phyloP scores from a whole-genome alignment of 805 yeast genomes.

The Wickerhamomyces silvicola region DNA sequence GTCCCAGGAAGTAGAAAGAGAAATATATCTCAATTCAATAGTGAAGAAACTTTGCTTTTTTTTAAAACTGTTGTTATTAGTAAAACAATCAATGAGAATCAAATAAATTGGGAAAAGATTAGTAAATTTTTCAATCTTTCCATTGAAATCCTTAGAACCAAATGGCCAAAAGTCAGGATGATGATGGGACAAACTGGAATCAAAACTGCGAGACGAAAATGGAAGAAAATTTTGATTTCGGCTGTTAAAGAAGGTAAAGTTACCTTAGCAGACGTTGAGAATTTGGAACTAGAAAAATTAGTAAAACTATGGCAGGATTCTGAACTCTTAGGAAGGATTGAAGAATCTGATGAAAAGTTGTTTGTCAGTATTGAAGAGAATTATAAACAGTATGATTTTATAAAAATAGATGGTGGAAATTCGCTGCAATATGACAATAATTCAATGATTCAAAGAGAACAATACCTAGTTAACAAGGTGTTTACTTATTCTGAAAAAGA shows the following conservation, averaged over 20 bases:
- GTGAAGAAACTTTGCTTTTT: slow-evolving; percentile 25
- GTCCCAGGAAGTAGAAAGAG: slow-evolving; percentile 9
- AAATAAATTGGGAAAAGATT: slow-evolving; percentile 61
- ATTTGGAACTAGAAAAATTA: slow-evolving; percentile 43
- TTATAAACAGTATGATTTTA: slow-evolving; percentile 36
- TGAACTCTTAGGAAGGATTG: slow-evolving; percentile 11
- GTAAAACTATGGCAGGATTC: too few species aligned
- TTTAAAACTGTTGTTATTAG: slow-evolving; percentile 63
- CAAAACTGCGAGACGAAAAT: slow-evolving; percentile 44
- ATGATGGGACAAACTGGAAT: slow-evolving; percentile 57
- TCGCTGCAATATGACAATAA: slow-evolving; percentile 42
- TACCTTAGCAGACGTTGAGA: slow-evolving; percentile 41
- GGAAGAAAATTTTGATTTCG: slow-evolving; percentile 58
- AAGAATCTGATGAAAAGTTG: slow-evolving; percentile 18
- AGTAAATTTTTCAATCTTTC: slow-evolving; percentile 39
- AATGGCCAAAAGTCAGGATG: slow-evolving; percentile 65
- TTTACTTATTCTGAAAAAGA: slow-evolving; percentile 32
- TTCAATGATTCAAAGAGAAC: slow-evolving; percentile 70
- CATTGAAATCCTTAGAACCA: slow-evolving; percentile 43
- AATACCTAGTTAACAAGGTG: slow-evolving; percentile 37
- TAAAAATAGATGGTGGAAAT: slow-evolving; percentile 23
- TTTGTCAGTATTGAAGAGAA: slow-evolving; percentile 41
- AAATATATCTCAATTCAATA: slow-evolving; percentile 11
- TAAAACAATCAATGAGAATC: slow-evolving; percentile 49
- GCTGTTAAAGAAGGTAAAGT: slow-evolving; percentile 54